These are phyloP conservation scores for Senna tora DNA, from an alignment of 306 rosid genomes.

Conservation along the genomic window DNA sequence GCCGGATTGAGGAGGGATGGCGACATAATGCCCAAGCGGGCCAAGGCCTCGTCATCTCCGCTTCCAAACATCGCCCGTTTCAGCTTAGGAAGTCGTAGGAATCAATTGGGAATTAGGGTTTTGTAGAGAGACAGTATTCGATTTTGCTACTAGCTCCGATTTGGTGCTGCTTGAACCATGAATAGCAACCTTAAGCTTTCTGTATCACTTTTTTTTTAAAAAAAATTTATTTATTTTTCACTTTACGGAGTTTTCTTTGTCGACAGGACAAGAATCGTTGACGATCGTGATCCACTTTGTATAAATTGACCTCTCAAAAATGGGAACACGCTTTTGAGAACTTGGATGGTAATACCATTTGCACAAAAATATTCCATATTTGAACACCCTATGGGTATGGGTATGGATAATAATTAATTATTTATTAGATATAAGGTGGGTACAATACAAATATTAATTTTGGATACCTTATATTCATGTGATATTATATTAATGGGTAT, in stretches of 20 bases:
- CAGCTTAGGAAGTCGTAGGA: slow-evolving; percentile 22
- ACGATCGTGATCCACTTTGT: slow-evolving; percentile 3
- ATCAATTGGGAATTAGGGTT: slow-evolving; percentile 35
- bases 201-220: neutral
- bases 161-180: slow-evolving; percentile 5
- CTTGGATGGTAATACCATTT: too few relatives aligned
- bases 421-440: too few relatives aligned
- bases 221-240: too few relatives aligned
- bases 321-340: neutral
- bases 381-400: too few relatives aligned
- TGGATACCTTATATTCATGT: too few relatives aligned
- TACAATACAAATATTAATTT: too few relatives aligned
- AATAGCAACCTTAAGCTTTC: neutral
- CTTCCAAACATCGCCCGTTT: slow-evolving; percentile 46
- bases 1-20: slow-evolving; percentile 42
- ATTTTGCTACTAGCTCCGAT: neutral
- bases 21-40: slow-evolving; percentile 46
- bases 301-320: neutral
- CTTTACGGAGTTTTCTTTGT: slow-evolving; percentile 43
- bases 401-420: too few relatives aligned
- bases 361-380: too few relatives aligned
- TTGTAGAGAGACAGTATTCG: neutral
- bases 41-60: slow-evolving; percentile 45
- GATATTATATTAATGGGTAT: too few relatives aligned
- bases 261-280: slow-evolving; percentile 52